phyloP scores from a whole-genome alignment of 495 filamentous ascomycete species.

The Penicillium waksmanii region DNA sequence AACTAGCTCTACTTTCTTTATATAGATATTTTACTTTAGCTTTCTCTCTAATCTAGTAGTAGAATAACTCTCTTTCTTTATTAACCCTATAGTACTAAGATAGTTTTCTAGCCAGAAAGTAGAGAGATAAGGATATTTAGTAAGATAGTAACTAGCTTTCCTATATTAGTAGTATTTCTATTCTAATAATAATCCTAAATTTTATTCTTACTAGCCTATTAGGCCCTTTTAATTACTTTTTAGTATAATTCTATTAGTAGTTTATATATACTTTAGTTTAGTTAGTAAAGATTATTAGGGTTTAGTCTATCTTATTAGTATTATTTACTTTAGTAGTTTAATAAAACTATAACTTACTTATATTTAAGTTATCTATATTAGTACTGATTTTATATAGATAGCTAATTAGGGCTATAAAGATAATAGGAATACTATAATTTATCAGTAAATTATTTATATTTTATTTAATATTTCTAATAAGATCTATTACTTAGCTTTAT shows the following conservation, averaged over 20 bases:
- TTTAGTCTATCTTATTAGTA: neutral
- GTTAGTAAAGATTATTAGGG: neutral
- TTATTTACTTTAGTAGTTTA: neutral
- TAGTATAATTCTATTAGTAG: neutral
- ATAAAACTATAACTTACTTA: neutral
- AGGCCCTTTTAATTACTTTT: neutral
- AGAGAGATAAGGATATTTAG: neutral
- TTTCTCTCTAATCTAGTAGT: too few species aligned
- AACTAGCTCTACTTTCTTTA: neutral
- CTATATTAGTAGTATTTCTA: neutral
- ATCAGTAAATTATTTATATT: neutral
- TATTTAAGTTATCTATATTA: neutral
- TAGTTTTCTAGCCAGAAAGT: too few species aligned
- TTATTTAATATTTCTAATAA: neutral
- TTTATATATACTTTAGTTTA: neutral
- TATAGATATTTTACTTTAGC: neutral
- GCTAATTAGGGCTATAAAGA: neutral
- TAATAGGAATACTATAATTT: neutral
- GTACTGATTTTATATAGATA: neutral
- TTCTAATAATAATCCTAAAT: neutral
- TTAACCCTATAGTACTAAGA: too few species aligned
- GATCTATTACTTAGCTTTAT: neutral
- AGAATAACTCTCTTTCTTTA: too few species aligned
- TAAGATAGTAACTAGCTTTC: neutral
- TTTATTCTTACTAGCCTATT: neutral